These are phyloP conservation scores for Kwoniella heveanensis DNA, from an alignment of 768 basidiomycete species.

Conservation along the genomic window DNA sequence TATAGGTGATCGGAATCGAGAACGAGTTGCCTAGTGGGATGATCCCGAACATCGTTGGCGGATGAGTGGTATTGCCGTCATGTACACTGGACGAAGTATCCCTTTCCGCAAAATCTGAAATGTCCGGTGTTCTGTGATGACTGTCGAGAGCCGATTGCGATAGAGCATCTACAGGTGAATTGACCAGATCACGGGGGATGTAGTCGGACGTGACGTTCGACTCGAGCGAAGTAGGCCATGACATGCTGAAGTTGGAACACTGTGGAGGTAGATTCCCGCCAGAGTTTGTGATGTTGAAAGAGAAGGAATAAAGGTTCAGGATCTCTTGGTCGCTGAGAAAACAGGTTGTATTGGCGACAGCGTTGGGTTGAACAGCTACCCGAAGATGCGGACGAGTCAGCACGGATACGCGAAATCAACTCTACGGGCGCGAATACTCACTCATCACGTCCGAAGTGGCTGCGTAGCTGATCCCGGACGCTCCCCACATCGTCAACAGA, in stretches of 20 bases:
- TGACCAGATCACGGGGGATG: neutral
- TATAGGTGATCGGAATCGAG: slow-evolving; percentile 45
- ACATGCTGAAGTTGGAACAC: slow-evolving; percentile 44
- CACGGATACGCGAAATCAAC: no score
- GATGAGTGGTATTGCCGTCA: slow-evolving; percentile 45
- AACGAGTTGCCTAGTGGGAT: slow-evolving; percentile 51
- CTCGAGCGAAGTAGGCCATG: slow-evolving; percentile 48
- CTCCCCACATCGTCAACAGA: slow-evolving; percentile 48
- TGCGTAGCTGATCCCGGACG: slow-evolving; percentile 42
- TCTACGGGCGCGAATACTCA: no score
- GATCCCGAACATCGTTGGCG: slow-evolving; percentile 50
- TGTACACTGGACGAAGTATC: slow-evolving; percentile 33
- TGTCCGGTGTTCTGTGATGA: neutral
- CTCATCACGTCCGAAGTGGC: slow-evolving; percentile 49
- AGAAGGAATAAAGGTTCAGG: slow-evolving; percentile 42
- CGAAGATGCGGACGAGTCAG: slow-evolving; percentile 1
- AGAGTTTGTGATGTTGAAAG: slow-evolving; percentile 42
- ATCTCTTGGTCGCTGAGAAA: slow-evolving; percentile 42
- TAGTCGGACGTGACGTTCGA: slow-evolving; percentile 34
- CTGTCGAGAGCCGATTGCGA: neutral
- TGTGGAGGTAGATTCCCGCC: slow-evolving; percentile 36
- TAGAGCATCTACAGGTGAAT: neutral
- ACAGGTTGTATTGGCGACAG: slow-evolving; percentile 26
- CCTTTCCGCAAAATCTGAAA: slow-evolving; percentile 1
- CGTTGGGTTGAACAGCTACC: slow-evolving; percentile 21